Evolutionary conservation across 2,329 filamentous ascomycete genomes (phyloP).

Genomic region (Xylariaceae sp.): DNA sequence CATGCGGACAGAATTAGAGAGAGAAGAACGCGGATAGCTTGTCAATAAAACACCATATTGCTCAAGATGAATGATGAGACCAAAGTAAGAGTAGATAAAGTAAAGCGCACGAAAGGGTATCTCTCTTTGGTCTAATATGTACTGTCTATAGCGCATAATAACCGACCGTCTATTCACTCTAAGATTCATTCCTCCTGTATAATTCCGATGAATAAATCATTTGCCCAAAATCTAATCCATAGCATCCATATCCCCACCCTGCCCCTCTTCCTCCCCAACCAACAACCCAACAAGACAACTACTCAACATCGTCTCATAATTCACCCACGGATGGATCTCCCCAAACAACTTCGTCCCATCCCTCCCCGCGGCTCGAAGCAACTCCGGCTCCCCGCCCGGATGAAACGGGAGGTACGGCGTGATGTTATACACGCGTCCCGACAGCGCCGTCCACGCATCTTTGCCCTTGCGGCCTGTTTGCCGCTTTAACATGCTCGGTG

Average conservation of each 20-base stretch:
- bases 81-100: too few relatives aligned
- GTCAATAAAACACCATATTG: not conserved
- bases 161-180: not conserved
- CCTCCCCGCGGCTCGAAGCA: slow-evolving; percentile 57
- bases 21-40: not conserved
- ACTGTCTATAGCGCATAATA: not conserved
- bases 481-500: slow-evolving; percentile 70
- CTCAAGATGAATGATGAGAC: not conserved
- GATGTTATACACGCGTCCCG: slow-evolving; percentile 91
- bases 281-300: slow-evolving; percentile 59
- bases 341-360: slow-evolving; percentile 61
- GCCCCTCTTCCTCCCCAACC: slow-evolving; percentile 49
- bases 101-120: slow-evolving; percentile 5
- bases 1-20: not conserved
- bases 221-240: slow-evolving; percentile 47
- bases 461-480: slow-evolving; percentile 78
- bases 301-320: slow-evolving; percentile 64
- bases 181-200: not conserved
- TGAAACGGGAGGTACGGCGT: slow-evolving; percentile 86
- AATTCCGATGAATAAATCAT: too few relatives aligned
- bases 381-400: slow-evolving; percentile 75
- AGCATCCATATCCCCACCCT: slow-evolving; percentile 45
- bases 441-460: slow-evolving; percentile 86
- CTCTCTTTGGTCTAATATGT: slow-evolving; percentile 4
- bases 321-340: slow-evolving; percentile 66